A percentile compares a stretch with the other conserved stretches of the same genome.
These are phyloP conservation scores for Mycena albidolilacea DNA, from an alignment of 768 basidiomycete species.

Conservation along the genomic window DNA sequence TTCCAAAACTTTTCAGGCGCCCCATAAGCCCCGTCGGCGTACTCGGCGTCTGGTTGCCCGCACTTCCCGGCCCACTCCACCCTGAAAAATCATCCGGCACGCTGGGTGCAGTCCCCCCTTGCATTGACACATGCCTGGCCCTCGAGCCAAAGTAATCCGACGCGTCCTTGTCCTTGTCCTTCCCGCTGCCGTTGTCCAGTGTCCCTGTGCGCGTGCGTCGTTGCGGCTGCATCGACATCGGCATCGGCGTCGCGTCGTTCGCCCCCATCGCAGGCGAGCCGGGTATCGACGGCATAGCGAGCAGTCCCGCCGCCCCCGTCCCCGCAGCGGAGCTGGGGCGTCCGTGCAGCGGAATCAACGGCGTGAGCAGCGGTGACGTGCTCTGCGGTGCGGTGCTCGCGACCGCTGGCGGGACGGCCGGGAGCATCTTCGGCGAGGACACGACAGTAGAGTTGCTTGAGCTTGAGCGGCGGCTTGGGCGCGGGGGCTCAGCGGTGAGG, in stretches of 20 bases:
- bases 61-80: conserved; percentile 54
- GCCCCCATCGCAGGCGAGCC: conserved; percentile 55
- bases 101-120: conserved; percentile 50
- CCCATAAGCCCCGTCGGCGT: conserved; percentile 83
- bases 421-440: conserved; percentile 75
- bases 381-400: conserved; percentile 54
- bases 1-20: conserved; percentile 82
- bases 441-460: conserved; percentile 63
- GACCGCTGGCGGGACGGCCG: conserved; percentile 69
- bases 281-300: conserved; percentile 54
- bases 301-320: conserved; percentile 43
- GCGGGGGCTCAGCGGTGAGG: conserved; percentile 47
- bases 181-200: conserved; percentile 51
- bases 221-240: conserved; percentile 38
- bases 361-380: conserved; percentile 70
- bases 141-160: conserved; percentile 69
- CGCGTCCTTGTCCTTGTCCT: conserved; percentile 40
- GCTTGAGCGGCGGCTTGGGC: conserved; percentile 37
- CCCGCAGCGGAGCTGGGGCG: conserved; percentile 32
- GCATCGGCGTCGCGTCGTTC: conserved; percentile 52
- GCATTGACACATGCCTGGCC: conserved; percentile 62
- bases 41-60: conserved; percentile 58
- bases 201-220: conserved; percentile 61
- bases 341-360: conserved; percentile 66
- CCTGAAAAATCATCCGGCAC: conserved; percentile 67